These are phyloP conservation scores for Aspergillus asperescens DNA, from an alignment of 495 filamentous ascomycete genomes.

Conservation along the genomic window DNA sequence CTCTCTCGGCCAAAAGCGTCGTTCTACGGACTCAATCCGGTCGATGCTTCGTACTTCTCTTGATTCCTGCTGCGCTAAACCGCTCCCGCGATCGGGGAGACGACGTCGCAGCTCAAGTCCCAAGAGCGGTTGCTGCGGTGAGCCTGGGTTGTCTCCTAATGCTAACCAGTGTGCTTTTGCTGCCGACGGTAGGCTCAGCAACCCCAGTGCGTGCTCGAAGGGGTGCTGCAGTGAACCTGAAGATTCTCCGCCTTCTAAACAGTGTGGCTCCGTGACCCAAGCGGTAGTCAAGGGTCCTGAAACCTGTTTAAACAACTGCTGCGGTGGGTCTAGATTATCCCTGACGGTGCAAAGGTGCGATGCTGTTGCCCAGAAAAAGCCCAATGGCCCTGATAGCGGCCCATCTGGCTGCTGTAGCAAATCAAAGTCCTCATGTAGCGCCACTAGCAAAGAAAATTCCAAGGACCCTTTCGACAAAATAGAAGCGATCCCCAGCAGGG, in stretches of 20 bases:
- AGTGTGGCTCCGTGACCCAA: too few species aligned
- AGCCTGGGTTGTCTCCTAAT: neutral
- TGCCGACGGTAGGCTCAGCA: neutral
- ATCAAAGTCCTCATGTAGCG: neutral
- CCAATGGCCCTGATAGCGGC: neutral
- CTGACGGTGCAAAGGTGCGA: neutral
- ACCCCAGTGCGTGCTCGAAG: neutral
- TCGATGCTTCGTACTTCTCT: slow-evolving; percentile 2
- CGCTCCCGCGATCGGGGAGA: neutral
- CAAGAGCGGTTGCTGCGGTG: neutral
- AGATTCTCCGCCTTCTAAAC: too few species aligned
- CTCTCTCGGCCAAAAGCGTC: slow-evolving; percentile 5
- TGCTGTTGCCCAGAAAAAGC: neutral
- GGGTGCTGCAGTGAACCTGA: too few species aligned
- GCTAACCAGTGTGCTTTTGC: neutral
- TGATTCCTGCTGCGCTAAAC: slow-evolving; percentile 7
- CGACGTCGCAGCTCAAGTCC: neutral
- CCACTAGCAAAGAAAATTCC: too few species aligned
- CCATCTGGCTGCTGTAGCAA: neutral
- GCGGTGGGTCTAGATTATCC: neutral
- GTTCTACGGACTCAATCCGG: slow-evolving; percentile 12
- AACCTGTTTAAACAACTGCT: too few species aligned
- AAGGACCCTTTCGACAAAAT: too few species aligned
- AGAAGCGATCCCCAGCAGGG: too few species aligned
- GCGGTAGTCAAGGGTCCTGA: too few species aligned